phyloP scores from a whole-genome alignment of 257 asterid species.

The Scutellaria barbata region DNA sequence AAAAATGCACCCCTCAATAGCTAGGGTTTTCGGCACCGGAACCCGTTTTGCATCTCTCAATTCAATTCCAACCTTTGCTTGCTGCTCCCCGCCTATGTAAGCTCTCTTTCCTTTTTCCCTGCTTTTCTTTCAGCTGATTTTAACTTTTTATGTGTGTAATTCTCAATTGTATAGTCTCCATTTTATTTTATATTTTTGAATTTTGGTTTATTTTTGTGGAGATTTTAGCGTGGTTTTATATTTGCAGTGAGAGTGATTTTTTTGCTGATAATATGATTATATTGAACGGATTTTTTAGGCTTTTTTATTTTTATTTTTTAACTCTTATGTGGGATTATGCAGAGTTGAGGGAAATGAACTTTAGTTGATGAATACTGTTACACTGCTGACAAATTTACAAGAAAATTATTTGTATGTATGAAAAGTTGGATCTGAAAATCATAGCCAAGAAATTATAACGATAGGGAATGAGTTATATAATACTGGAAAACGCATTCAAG shows the following conservation, averaged over 20 bases:
- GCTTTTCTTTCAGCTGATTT: not conserved
- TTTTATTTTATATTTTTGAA: not conserved
- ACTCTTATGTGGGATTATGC: conserved; percentile 3
- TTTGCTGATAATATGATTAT: conserved; percentile 3
- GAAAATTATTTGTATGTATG: not conserved
- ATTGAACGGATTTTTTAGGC: not conserved
- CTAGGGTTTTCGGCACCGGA: conserved; percentile 41
- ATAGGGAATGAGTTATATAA: not conserved
- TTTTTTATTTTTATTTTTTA: not conserved
- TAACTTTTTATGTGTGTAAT: not conserved
- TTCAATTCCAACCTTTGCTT: conserved; percentile 35
- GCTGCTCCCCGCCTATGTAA: conserved; percentile 38
- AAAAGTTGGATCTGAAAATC: conserved; percentile 27
- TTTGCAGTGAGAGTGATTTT: conserved; percentile 14
- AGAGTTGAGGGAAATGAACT: conserved; percentile 11
- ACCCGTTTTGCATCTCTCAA: conserved; percentile 7
- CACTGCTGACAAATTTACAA: conserved; percentile 3
- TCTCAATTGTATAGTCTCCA: not conserved
- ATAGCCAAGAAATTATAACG: conserved; percentile 6
- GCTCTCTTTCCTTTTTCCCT: not conserved
- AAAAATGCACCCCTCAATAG: conserved; percentile 9
- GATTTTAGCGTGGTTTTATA: not conserved
- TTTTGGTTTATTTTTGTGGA: not conserved
- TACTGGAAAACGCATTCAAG: not conserved
- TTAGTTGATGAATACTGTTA: conserved; percentile 25